Evolutionary conservation across 1,284 basidiomycete species (phyloP).

Genomic region (Ganoderma leucocontextum): DNA sequence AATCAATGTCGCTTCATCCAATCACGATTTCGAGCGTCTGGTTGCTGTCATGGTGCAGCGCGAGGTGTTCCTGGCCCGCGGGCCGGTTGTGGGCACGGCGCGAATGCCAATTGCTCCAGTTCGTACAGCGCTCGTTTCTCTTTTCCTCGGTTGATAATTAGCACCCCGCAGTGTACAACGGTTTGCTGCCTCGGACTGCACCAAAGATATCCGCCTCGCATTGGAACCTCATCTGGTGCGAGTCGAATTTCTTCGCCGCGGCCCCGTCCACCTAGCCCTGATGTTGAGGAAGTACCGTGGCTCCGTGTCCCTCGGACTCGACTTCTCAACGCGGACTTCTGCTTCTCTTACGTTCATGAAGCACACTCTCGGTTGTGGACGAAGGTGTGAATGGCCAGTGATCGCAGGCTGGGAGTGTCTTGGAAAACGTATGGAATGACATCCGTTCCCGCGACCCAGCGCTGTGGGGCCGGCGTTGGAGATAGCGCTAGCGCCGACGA

Average conservation of each 20-base stretch:
- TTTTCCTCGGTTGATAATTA: background rate
- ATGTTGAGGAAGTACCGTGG: background rate
- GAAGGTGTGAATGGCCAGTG: background rate
- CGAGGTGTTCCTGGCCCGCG: too few relatives aligned
- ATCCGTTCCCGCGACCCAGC: background rate
- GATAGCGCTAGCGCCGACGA: too few relatives aligned
- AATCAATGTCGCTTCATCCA: background rate
- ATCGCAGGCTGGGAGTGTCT: background rate
- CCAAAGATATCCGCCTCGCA: constrained; percentile 1
- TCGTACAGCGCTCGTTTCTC: background rate
- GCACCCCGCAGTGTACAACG: background rate
- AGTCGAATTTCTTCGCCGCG: background rate
- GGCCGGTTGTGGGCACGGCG: background rate
- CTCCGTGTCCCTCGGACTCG: background rate
- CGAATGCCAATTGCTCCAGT: background rate
- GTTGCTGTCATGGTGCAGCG: background rate
- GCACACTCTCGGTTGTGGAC: background rate
- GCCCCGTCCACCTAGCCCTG: background rate
- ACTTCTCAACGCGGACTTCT: background rate
- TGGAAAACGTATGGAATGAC: background rate
- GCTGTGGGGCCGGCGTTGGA: background rate
- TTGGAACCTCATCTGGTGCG: background rate
- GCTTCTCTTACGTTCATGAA: background rate
- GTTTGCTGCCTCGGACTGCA: background rate
- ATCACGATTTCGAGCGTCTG: background rate